phyloP scores from a whole-genome alignment of 208 protist genomes.

The Acanthamoeba quina region DNA sequence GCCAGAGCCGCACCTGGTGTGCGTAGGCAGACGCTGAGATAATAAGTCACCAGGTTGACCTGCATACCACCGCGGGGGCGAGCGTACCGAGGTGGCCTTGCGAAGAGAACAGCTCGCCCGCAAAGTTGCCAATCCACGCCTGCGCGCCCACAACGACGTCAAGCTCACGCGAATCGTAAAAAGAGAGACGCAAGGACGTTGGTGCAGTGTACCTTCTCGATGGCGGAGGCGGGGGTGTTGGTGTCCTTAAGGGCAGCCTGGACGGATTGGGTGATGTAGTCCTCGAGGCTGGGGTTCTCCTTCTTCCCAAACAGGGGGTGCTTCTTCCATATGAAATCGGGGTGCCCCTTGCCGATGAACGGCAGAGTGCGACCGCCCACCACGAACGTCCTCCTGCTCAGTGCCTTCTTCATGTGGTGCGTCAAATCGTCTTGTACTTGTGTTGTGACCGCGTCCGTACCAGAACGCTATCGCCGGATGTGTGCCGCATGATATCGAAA shows the following conservation, averaged over 20 bases:
- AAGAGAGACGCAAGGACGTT: too few relatives aligned
- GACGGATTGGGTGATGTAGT: conserved; percentile 83
- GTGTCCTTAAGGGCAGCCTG: conserved; percentile 88
- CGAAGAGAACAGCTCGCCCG: conserved; percentile 92
- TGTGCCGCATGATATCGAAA: too few relatives aligned
- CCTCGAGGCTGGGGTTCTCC: conserved; percentile 91
- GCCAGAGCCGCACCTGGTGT: conserved; percentile 67
- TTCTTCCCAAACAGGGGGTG: conserved; percentile 94
- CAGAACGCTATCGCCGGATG: too few relatives aligned
- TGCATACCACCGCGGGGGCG: background rate
- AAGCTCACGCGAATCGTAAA: too few relatives aligned
- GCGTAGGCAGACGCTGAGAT: conserved; percentile 74
- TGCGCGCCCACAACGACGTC: background rate
- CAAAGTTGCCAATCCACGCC: conserved; percentile 91
- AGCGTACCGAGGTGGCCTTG: conserved; percentile 93
- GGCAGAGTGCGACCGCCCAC: conserved; percentile 92
- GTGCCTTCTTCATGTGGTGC: conserved; percentile 51
- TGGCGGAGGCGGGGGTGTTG: conserved; percentile 82
- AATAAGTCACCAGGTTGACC: background rate
- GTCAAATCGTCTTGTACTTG: too few relatives aligned
- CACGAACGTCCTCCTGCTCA: conserved; percentile 87
- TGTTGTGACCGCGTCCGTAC: too few relatives aligned
- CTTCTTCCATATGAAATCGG: conserved; percentile 94
- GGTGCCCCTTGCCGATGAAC: conserved; percentile 94
- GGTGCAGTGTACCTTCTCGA: conserved; percentile 86